phyloP scores from a whole-genome alignment of 352 stramenopile species.

The Phytopythium cucurbitacearum region DNA sequence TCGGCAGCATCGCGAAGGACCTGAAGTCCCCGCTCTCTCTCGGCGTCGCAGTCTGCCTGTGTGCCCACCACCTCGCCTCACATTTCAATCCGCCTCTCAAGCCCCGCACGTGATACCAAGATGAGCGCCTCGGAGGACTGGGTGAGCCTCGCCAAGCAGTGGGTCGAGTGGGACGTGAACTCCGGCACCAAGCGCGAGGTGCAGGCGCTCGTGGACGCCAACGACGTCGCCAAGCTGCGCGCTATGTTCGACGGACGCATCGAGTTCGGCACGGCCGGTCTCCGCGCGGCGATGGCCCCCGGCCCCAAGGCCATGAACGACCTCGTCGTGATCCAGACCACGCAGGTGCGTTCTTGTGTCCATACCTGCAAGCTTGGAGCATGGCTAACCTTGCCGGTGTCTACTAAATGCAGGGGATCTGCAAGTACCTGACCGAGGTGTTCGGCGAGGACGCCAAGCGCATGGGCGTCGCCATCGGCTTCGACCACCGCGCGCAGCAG shows the following conservation, averaged over 20 bases:
- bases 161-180: conserved; percentile 86
- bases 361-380: not conserved
- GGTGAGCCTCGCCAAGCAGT: conserved; percentile 63
- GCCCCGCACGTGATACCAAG: not conserved
- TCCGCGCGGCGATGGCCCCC: conserved; percentile 87
- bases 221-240: conserved; percentile 48
- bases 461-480: conserved; percentile 87
- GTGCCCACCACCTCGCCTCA: too few relatives aligned
- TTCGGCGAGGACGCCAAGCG: conserved; percentile 68
- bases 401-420: conserved; percentile 87
- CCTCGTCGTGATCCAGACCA: conserved; percentile 90
- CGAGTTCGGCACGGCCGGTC: conserved; percentile 90
- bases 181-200: conserved; percentile 62
- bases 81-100: too few relatives aligned
- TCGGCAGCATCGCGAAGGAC: too few relatives aligned
- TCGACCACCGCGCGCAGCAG: conserved; percentile 82
- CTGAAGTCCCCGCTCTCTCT: too few relatives aligned
- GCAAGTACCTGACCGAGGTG: conserved; percentile 73
- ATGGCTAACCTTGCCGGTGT: conserved; percentile 92
- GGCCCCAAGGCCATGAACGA: conserved; percentile 91
- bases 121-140: conserved; percentile 33
- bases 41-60: too few relatives aligned
- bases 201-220: conserved; percentile 48
- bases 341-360: conserved; percentile 31
- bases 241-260: conserved; percentile 80